These are phyloP conservation scores for Lentithecium fluviatile DNA, from an alignment of 495 filamentous ascomycete species.

Conservation along the genomic window DNA sequence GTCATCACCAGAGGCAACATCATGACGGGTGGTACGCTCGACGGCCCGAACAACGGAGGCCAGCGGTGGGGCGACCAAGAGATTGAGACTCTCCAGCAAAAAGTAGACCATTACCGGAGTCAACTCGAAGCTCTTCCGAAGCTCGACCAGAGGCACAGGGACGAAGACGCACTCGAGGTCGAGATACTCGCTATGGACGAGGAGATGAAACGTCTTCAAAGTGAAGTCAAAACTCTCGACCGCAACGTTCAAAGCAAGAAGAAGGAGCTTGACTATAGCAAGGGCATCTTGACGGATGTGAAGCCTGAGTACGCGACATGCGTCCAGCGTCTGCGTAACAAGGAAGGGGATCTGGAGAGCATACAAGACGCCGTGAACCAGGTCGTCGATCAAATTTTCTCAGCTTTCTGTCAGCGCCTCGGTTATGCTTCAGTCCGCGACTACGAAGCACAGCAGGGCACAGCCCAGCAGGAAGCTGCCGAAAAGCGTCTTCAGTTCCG, in stretches of 20 bases:
- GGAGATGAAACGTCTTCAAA: constrained; percentile 64
- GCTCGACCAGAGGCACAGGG: constrained; percentile 65
- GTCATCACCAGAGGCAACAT: constrained; percentile 96
- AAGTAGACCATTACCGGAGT: constrained; percentile 67
- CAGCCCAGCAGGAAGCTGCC: constrained; percentile 79
- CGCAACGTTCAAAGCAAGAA: constrained; percentile 82
- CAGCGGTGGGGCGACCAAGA: constrained; percentile 87
- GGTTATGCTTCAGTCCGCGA: constrained; percentile 86
- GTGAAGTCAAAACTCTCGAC: constrained; percentile 77
- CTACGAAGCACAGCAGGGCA: constrained; percentile 91
- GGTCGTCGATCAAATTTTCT: constrained; percentile 88
- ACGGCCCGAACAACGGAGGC: neutral
- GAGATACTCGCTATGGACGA: constrained; percentile 84
- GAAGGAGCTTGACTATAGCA: constrained; percentile 72
- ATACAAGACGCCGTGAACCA: constrained; percentile 74
- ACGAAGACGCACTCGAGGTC: constrained; percentile 76
- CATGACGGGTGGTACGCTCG: constrained; percentile 75
- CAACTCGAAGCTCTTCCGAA: constrained; percentile 76
- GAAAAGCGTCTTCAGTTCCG: constrained; percentile 84
- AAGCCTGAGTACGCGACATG: constrained; percentile 77
- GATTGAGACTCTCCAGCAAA: constrained; percentile 71
- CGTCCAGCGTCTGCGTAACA: constrained; percentile 62
- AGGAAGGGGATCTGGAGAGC: constrained; percentile 62
- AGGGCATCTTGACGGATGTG: constrained; percentile 67
- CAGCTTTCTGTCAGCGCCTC: constrained; percentile 79